Percentiles rank a stretch among this genome's conserved stretches.
phyloP scores from a whole-genome alignment of 257 asterid genomes.

The Nicotiana obtusifolia region DNA sequence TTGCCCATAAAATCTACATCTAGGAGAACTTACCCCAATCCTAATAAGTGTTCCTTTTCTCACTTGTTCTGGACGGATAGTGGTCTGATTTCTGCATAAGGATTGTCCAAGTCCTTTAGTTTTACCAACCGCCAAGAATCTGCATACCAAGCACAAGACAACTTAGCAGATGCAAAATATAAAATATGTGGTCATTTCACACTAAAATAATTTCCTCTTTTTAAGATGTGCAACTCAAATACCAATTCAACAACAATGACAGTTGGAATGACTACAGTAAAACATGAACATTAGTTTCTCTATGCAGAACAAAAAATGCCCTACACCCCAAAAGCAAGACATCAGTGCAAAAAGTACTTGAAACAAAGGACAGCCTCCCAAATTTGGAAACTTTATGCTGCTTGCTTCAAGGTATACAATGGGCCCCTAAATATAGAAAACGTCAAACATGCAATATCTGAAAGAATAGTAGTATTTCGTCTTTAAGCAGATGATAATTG shows the following conservation, averaged over 20 bases:
- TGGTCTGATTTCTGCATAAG: background rate
- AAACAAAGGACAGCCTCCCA: background rate
- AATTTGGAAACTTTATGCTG: background rate
- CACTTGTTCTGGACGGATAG: background rate
- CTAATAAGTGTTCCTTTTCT: background rate
- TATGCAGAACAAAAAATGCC: background rate
- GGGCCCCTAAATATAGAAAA: background rate
- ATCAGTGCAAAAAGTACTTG: background rate
- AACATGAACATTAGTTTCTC: background rate
- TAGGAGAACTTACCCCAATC: background rate
- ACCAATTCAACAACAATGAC: background rate
- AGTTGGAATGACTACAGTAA: background rate
- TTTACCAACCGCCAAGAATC: constrained; percentile 12
- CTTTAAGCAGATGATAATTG: background rate
- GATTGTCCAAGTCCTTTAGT: constrained; percentile 8
- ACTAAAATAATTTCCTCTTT: background rate
- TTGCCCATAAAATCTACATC: background rate
- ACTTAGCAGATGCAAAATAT: background rate
- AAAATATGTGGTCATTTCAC: background rate
- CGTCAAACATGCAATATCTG: background rate
- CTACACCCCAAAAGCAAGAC: background rate
- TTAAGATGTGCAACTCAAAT: background rate
- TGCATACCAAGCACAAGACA: background rate
- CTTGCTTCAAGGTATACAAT: background rate
- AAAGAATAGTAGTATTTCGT: background rate